These are phyloP conservation scores for Phialophora tarda DNA, from an alignment of 2,329 filamentous ascomycete genomes.

Conservation along the genomic window DNA sequence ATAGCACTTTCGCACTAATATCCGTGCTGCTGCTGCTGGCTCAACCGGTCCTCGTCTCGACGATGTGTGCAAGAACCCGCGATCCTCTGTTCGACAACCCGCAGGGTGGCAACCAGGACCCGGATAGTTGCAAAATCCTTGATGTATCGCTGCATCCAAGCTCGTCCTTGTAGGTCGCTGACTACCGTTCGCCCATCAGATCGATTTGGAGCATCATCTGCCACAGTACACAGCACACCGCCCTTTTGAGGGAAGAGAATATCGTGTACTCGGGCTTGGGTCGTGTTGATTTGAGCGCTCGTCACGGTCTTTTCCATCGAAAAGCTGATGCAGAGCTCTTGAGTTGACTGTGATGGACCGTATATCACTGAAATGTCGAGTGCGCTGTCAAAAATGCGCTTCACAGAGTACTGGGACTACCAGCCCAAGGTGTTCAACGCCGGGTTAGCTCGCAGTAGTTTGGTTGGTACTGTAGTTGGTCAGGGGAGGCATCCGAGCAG, in stretches of 20 bases:
- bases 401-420: neutral
- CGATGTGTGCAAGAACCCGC: neutral
- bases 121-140: neutral
- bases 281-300: neutral
- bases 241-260: neutral
- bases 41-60: neutral
- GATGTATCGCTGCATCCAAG: neutral
- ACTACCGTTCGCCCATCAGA: neutral
- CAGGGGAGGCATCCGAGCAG: neutral
- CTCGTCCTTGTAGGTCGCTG: neutral
- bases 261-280: neutral
- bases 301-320: neutral
- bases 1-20: neutral
- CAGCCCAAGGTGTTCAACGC: neutral
- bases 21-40: neutral
- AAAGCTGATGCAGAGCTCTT: neutral
- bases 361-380: neutral
- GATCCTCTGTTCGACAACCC: neutral
- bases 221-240: neutral
- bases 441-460: neutral
- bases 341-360: neutral
- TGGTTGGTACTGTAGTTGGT: neutral
- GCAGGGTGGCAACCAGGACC: neutral
- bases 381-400: neutral
- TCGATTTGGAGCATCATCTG: neutral